Conservation (phyloP, 2,329 filamentous ascomycete species). For the Parastagonospora avenae region DNA sequence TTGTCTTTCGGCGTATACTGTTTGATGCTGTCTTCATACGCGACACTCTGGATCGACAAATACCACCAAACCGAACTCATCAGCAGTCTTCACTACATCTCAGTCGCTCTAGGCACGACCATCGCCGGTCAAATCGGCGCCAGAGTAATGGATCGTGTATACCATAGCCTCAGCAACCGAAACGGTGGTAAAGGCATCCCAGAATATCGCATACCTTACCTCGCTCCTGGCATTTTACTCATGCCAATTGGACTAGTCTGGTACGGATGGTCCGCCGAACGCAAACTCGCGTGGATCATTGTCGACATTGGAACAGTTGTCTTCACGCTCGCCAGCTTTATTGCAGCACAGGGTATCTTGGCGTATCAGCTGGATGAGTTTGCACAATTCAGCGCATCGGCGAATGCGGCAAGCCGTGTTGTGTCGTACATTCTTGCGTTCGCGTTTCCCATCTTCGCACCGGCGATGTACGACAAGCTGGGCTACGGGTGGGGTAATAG, state of each 20-base stretch:
- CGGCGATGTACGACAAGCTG: constrained; percentile 36
- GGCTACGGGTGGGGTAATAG: constrained; percentile 43
- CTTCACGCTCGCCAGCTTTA: constrained; percentile 48
- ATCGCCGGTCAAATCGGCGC: constrained; percentile 43
- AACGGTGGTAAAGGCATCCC: constrained; percentile 9
- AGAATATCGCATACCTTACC: constrained; percentile 26
- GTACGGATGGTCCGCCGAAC: not conserved
- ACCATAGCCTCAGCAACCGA: constrained; percentile 21
- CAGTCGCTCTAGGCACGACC: constrained; percentile 62
- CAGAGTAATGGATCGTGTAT: constrained; percentile 53
- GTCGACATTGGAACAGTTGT: constrained; percentile 57
- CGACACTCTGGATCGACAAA: constrained; percentile 26
- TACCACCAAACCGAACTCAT: constrained; percentile 18
- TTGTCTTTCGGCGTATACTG: constrained; percentile 47
- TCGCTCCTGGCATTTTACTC: constrained; percentile 22
- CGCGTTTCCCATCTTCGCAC: constrained; percentile 45
- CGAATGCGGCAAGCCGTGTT: constrained; percentile 55
- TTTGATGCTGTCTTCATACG: constrained; percentile 28
- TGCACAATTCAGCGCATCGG: constrained; percentile 61
- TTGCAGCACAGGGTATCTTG: constrained; percentile 48
- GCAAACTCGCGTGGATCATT: constrained; percentile 23
- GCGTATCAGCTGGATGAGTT: constrained; percentile 68
- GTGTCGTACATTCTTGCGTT: constrained; percentile 25
- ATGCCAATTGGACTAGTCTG: constrained; percentile 54
- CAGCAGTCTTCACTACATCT: constrained; percentile 46